phyloP scores from a whole-genome alignment of 176 grass and related monocot genomes.

The Poa pratensis region DNA sequence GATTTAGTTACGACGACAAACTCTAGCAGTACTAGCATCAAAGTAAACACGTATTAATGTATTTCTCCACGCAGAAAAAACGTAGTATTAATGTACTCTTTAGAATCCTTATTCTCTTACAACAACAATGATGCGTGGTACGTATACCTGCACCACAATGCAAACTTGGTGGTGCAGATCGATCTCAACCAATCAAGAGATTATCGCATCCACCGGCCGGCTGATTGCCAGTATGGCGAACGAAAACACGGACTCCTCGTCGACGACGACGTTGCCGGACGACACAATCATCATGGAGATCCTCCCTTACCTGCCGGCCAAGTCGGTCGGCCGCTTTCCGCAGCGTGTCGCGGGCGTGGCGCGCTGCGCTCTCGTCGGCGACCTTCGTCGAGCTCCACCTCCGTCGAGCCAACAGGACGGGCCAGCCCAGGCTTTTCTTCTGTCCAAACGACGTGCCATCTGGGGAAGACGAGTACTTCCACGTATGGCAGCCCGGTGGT shows the following conservation, averaged over 20 bases:
- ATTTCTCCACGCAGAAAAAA: too few species aligned
- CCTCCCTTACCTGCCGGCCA: conserved; percentile 3
- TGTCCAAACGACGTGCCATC: not conserved
- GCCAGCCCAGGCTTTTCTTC: not conserved
- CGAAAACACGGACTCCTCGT: not conserved
- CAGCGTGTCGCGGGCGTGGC: not conserved
- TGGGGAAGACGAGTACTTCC: too few species aligned
- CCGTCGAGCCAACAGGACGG: not conserved
- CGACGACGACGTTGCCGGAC: not conserved
- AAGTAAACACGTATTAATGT: too few species aligned
- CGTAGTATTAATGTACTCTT: too few species aligned
- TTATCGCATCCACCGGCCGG: not conserved
- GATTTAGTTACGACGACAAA: too few species aligned
- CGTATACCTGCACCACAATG: not conserved
- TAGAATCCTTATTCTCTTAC: not conserved
- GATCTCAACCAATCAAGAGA: not conserved
- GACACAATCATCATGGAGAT: not conserved
- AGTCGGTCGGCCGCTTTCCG: not conserved
- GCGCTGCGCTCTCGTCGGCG: not conserved
- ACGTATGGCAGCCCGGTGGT: not conserved
- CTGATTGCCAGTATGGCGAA: not conserved
- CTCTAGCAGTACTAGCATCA: too few species aligned
- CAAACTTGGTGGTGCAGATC: not conserved
- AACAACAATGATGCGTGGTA: not conserved
- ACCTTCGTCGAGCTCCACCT: not conserved